Evolutionary conservation across 305 asterid genomes (phyloP).

Genomic region (Euphrasia arctica): DNA sequence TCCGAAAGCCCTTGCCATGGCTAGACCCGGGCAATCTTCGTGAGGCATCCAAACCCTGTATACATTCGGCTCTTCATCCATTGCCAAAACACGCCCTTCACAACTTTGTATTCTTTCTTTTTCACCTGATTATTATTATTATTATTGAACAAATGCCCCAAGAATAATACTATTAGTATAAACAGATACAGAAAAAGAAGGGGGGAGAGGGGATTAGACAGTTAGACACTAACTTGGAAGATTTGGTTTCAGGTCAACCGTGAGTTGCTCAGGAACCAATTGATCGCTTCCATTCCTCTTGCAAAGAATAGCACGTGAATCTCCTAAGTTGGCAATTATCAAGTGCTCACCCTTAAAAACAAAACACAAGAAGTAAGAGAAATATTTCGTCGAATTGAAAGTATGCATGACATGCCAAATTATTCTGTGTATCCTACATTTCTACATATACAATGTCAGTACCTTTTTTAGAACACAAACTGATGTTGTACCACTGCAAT

Average conservation of each 20-base stretch:
- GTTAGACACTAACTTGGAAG: conserved; percentile 43
- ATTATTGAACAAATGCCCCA: too few relatives aligned
- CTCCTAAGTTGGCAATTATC: conserved; percentile 78
- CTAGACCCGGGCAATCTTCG: conserved; percentile 67
- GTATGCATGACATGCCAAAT: not conserved
- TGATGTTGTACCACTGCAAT: conserved; percentile 82
- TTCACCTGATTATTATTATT: conserved; percentile 36
- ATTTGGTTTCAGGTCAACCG: conserved; percentile 86
- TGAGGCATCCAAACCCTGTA: conserved; percentile 68
- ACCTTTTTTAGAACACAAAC: conserved; percentile 77
- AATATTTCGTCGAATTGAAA: not conserved
- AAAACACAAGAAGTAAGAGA: not conserved
- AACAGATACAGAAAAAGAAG: too few relatives aligned
- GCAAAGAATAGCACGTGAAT: conserved; percentile 87
- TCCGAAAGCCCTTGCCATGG: conserved; percentile 72
- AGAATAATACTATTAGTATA: too few relatives aligned
- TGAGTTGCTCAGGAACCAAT: conserved; percentile 64
- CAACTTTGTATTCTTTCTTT: conserved; percentile 39
- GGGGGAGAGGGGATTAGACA: not conserved
- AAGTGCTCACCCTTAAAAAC: conserved; percentile 63
- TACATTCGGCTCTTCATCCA: conserved; percentile 58
- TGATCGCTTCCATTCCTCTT: conserved; percentile 49
- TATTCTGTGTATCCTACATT: not conserved
- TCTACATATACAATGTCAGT: too few relatives aligned
- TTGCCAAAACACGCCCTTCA: conserved; percentile 52